A percentile compares a stretch with the other conserved stretches of the same genome.
Evolutionary conservation across 352 stramenopile species (phyloP).

Genomic region (Pythium insidiosum): DNA sequence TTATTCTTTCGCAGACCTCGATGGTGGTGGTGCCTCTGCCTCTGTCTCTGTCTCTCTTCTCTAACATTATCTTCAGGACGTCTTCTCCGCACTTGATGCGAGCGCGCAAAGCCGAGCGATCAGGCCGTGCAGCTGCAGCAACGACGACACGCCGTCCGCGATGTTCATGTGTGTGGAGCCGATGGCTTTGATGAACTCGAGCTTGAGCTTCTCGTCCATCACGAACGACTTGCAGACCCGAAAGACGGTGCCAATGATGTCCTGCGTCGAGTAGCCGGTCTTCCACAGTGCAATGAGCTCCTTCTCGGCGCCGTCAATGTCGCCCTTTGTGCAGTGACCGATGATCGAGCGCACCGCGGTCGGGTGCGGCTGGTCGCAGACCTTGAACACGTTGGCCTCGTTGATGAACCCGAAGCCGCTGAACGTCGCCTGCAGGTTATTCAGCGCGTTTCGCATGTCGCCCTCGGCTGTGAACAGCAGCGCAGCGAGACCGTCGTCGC

Average conservation of each 20-base stretch:
- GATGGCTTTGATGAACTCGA: slow-evolving; percentile 90
- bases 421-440: slow-evolving; percentile 97
- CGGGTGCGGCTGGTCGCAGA: slow-evolving; percentile 96
- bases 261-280: slow-evolving; percentile 92
- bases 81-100: slow-evolving; percentile 17
- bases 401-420: slow-evolving; percentile 94
- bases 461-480: slow-evolving; percentile 99
- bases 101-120: slow-evolving; percentile 63
- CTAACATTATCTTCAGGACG: too few relatives aligned
- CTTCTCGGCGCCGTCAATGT: slow-evolving; percentile 83
- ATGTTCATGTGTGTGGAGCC: slow-evolving; percentile 93
- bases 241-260: slow-evolving; percentile 98
- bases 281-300: slow-evolving; percentile 65
- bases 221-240: slow-evolving; percentile 89
- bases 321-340: slow-evolving; percentile 53
- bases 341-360: slow-evolving; percentile 64
- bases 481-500: slow-evolving; percentile 92
- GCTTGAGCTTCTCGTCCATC: slow-evolving; percentile 80
- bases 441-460: slow-evolving; percentile 98
- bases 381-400: slow-evolving; percentile 94
- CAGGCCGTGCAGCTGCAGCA: slow-evolving; percentile 94
- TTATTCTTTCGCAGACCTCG: not conserved
- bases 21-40: too few relatives aligned
- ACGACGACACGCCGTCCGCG: slow-evolving; percentile 85
- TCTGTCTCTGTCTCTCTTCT: too few relatives aligned